Evolutionary conservation across 2,329 filamentous ascomycete species (phyloP).

Genomic region (Diaporthe ilicicola): DNA sequence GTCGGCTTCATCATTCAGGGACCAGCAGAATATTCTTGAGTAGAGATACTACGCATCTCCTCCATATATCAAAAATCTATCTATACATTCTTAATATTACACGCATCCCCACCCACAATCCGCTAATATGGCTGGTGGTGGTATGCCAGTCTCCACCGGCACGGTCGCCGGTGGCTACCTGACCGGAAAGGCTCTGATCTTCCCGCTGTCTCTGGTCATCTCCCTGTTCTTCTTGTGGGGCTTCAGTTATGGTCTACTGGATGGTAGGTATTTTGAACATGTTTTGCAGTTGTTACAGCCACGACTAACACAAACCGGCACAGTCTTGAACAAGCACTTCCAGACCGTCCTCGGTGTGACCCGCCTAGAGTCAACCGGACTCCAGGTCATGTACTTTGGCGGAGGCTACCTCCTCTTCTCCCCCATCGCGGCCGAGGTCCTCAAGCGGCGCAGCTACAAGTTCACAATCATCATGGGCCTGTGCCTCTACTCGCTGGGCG

Average conservation of each 20-base stretch:
- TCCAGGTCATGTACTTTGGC: slow-evolving; percentile 62
- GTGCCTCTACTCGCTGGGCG: slow-evolving; percentile 62
- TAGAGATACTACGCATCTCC: neutral
- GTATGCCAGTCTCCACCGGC: slow-evolving; percentile 22
- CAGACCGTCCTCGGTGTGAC: slow-evolving; percentile 55
- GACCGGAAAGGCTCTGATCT: slow-evolving; percentile 22
- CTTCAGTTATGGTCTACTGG: slow-evolving; percentile 47
- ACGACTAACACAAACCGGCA: neutral
- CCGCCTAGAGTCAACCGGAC: slow-evolving; percentile 53
- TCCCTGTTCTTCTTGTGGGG: slow-evolving; percentile 49
- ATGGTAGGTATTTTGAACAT: slow-evolving; percentile 34
- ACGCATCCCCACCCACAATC: neutral
- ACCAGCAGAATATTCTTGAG: neutral
- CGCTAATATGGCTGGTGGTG: slow-evolving; percentile 18
- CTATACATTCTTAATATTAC: neutral
- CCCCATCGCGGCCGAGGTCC: slow-evolving; percentile 57
- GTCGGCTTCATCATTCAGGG: neutral
- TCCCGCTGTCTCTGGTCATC: slow-evolving; percentile 38
- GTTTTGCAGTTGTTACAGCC: neutral
- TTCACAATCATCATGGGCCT: slow-evolving; percentile 73
- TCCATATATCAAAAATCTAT: neutral
- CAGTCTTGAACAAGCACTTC: slow-evolving; percentile 59
- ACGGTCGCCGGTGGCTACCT: slow-evolving; percentile 21
- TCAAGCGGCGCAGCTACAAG: slow-evolving; percentile 72
- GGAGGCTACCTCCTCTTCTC: slow-evolving; percentile 50